These are phyloP conservation scores for Brassica rapa DNA, from an alignment of 345 rosid genomes.

Conservation along the genomic window DNA sequence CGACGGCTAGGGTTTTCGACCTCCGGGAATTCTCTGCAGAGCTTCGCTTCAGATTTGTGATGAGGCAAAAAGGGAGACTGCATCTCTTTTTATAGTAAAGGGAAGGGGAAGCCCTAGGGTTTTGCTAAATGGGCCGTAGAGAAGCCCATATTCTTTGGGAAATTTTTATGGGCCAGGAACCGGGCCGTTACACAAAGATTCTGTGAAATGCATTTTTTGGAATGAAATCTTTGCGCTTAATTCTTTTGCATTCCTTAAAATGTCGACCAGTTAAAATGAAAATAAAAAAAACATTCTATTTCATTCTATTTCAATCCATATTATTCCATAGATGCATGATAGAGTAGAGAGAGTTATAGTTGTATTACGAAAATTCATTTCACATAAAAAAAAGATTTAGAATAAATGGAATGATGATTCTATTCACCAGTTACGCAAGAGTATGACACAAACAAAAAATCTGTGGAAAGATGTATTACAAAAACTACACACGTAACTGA, in stretches of 20 bases:
- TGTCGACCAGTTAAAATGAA: neutral
- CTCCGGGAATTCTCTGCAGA: no score
- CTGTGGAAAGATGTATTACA: neutral
- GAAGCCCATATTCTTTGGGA: no score
- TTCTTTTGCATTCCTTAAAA: neutral
- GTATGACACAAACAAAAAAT: slow-evolving; percentile 18
- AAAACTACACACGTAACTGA: slow-evolving; percentile 45
- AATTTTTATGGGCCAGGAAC: no score
- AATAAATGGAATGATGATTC: neutral
- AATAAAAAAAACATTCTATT: no score
- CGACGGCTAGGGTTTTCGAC: no score
- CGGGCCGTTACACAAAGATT: no score
- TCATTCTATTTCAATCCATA: neutral
- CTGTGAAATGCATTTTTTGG: neutral
- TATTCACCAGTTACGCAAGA: neutral
- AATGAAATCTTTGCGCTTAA: neutral
- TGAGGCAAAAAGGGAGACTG: no score
- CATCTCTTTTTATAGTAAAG: no score
- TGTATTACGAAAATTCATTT: neutral
- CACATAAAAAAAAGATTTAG: neutral
- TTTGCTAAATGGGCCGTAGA: no score
- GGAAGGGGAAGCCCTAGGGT: no score
- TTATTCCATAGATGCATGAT: neutral
- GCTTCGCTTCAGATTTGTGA: no score
- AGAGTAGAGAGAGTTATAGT: neutral